A percentile compares a stretch with the other conserved stretches of the same genome.
Conservation (phyloP, 148 eudicot species). For the Rhododendron molle region DNA sequence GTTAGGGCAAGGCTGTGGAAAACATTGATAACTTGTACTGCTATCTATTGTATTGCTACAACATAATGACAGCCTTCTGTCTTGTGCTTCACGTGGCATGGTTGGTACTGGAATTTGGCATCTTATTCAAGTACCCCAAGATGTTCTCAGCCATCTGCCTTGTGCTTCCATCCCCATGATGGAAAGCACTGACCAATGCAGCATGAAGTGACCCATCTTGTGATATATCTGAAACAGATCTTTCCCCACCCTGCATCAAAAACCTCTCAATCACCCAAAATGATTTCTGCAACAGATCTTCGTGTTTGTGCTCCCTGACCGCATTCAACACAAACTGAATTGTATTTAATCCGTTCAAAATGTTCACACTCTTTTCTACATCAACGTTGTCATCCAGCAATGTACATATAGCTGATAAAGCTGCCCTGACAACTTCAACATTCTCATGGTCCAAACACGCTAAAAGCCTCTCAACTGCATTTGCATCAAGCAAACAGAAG, state of each 20-base stretch:
- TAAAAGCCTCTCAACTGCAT: slow-evolving; percentile 55
- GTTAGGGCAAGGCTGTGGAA: background rate
- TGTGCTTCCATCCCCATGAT: slow-evolving; percentile 66
- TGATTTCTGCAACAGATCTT: slow-evolving; percentile 56
- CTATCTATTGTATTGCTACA: background rate
- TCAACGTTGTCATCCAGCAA: slow-evolving; percentile 65
- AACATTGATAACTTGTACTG: background rate
- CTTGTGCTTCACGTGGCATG: slow-evolving; percentile 27
- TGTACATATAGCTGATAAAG: slow-evolving; percentile 66
- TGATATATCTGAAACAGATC: slow-evolving; percentile 41
- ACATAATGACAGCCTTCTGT: background rate
- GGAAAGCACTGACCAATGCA: slow-evolving; percentile 59
- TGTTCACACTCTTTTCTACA: slow-evolving; percentile 44
- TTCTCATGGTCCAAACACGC: slow-evolving; percentile 56
- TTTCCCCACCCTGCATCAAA: slow-evolving; percentile 52
- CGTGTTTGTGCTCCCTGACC: slow-evolving; percentile 58
- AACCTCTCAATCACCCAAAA: slow-evolving; percentile 73
- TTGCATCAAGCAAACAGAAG: slow-evolving; percentile 70
- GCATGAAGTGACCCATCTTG: slow-evolving; percentile 54
- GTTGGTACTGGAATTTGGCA: slow-evolving; percentile 46
- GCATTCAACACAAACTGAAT: slow-evolving; percentile 49
- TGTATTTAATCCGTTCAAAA: slow-evolving; percentile 43
- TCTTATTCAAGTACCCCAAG: slow-evolving; percentile 54
- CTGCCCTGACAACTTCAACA: slow-evolving; percentile 60
- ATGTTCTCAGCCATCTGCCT: slow-evolving; percentile 79